These are phyloP conservation scores for Sphaerulina vaccinii DNA, from an alignment of 2,329 filamentous ascomycete genomes.

Conservation along the genomic window DNA sequence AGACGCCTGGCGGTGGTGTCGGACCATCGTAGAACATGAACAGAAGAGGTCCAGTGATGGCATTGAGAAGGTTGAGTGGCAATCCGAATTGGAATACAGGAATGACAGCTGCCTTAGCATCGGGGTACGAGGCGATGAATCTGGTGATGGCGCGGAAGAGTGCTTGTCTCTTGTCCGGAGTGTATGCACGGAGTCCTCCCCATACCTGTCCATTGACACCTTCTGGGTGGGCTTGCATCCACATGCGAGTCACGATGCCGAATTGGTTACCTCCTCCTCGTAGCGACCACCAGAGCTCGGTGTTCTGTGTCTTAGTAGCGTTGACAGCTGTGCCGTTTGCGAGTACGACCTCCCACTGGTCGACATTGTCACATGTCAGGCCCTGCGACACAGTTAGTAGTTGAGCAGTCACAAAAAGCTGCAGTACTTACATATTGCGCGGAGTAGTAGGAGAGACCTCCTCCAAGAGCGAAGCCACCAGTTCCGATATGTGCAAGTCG, in stretches of 20 bases:
- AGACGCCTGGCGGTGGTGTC: constrained; percentile 16
- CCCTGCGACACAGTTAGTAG: constrained; percentile 7
- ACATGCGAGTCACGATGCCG: constrained; percentile 26
- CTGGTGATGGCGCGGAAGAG: constrained; percentile 20
- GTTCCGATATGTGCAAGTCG: constrained; percentile 21
- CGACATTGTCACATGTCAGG: constrained; percentile 23
- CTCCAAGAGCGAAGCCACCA: constrained; percentile 21
- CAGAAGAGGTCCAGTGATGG: constrained; percentile 21
- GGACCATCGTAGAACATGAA: constrained; percentile 27
- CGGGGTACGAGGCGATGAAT: constrained; percentile 21
- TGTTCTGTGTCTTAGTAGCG: constrained; percentile 44
- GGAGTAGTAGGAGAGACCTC: constrained; percentile 24
- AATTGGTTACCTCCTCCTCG: constrained; percentile 55
- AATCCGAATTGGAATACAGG: constrained; percentile 23
- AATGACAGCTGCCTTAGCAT: constrained; percentile 23
- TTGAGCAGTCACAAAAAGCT: not conserved
- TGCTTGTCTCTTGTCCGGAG: constrained; percentile 15
- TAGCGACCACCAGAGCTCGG: constrained; percentile 54
- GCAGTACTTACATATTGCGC: constrained; percentile 17
- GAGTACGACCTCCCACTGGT: constrained; percentile 49
- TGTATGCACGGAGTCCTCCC: constrained; percentile 24
- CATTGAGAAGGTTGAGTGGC: constrained; percentile 20
- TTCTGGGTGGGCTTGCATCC: constrained; percentile 24
- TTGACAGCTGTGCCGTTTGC: constrained; percentile 51
- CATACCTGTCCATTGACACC: constrained; percentile 24